Percentiles rank a stretch among this genome's conserved stretches.
These are phyloP conservation scores for Asterophora parasitica DNA, from an alignment of 768 basidiomycete species.

Conservation along the genomic window DNA sequence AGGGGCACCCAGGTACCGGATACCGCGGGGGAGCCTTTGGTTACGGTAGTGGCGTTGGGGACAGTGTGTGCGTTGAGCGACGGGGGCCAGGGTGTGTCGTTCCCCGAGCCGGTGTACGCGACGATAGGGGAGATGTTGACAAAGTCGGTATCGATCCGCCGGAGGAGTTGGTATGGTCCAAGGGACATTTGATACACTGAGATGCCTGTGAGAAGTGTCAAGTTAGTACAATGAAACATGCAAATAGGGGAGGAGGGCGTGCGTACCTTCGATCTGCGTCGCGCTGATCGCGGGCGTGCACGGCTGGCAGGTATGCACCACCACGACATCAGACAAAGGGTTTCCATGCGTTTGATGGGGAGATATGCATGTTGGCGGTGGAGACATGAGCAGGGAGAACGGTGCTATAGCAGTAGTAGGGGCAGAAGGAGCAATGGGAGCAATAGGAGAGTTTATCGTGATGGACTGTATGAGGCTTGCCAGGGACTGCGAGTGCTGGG, in stretches of 20 bases:
- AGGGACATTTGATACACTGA: constrained; percentile 70
- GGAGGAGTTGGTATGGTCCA: constrained; percentile 49
- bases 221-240: constrained; percentile 5
- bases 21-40: constrained; percentile 47
- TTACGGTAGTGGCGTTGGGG: constrained; percentile 45
- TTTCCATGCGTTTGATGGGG: constrained; percentile 35
- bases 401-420: constrained; percentile 23
- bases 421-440: too few species aligned
- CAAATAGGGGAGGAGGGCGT: constrained; percentile 8
- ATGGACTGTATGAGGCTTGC: constrained; percentile 37
- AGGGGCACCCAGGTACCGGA: constrained; percentile 72
- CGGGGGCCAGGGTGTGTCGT: constrained; percentile 22
- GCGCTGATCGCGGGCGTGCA: constrained; percentile 60
- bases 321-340: constrained; percentile 33
- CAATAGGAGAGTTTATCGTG: constrained; percentile 31
- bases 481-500: constrained; percentile 25
- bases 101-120: constrained; percentile 30
- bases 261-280: constrained; percentile 65
- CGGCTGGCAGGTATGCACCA: constrained; percentile 62
- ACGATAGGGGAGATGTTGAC: constrained; percentile 65
- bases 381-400: constrained; percentile 24
- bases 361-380: constrained; percentile 31
- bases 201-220: constrained; percentile 42
- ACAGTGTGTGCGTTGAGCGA: constrained; percentile 27
- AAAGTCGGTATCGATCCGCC: constrained; percentile 76